Evolutionary conservation across 2,329 filamentous ascomycete genomes (phyloP), one percentile per base, ranked within the genome.

Genomic region (Exophiala viscosa): DNA sequence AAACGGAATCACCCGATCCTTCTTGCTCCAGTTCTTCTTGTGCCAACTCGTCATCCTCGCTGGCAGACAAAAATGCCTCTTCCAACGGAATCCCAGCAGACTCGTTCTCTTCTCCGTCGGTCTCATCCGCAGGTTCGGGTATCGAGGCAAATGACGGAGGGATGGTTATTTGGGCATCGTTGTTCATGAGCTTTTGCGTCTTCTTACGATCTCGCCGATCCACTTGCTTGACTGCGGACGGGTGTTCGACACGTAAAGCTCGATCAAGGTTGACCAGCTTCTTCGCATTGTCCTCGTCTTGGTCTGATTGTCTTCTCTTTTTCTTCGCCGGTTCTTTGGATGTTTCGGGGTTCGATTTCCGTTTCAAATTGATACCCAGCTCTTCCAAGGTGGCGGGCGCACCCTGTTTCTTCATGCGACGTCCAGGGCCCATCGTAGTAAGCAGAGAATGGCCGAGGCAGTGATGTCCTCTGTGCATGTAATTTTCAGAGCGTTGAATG

Each of bases 331-430:
- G 49, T 38, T 70, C 66, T 52, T 79, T 75, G 64, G 83, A 76
- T 60, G 84, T 85, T 36, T 83, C 83, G 63, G 88, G 77, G 57
- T 81, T 83, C 55, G 83, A 83, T 77, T 97, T 97, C 69, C 91
- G 83, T 81, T 97, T 96, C 67, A 85, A 63, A 35, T 70, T 83
- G 60, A 84, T 82, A 67, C 72, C 75, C 15, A 71, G 75, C 62
- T 96, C 89, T 60, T 93, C 89, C 61, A 96, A 80, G 60, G 87
- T 80, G 66, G 87, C 82, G 48, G 93, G 93, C 60, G 86, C 79
- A 50, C 90, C 92, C 81, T 97, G 93, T 75, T 96, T 96, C 72
- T 91, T 88, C 86, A 96, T 95, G 65, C 91, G 89, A 69, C 90
- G 87, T 70, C 90, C 88, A 58, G 84, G 82, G 77, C 90, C 91